Percentiles rank a stretch among this genome's conserved stretches.
These are phyloP conservation scores for Eucalyptus erythrocorys DNA, from an alignment of 345 rosid genomes.

Conservation along the genomic window DNA sequence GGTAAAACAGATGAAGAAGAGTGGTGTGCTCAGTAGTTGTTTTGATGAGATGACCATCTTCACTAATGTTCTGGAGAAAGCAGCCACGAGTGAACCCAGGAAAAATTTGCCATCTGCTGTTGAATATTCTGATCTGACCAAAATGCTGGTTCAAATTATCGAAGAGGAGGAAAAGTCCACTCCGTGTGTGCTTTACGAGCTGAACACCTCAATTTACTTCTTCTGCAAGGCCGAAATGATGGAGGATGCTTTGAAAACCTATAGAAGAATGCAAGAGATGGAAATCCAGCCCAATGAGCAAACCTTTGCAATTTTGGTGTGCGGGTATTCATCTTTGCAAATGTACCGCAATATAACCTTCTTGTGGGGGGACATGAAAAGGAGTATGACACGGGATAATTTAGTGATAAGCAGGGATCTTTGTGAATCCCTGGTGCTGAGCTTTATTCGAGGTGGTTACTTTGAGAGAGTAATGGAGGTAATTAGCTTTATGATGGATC, in stretches of 20 bases:
- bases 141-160: constrained; percentile 27
- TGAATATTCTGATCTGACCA: constrained; percentile 21
- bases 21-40: constrained; percentile 19
- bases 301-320: constrained; percentile 40
- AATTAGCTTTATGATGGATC: constrained; percentile 40
- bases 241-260: constrained; percentile 48
- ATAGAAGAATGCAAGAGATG: constrained; percentile 41
- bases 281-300: constrained; percentile 39
- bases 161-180: constrained; percentile 13
- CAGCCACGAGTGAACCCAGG: constrained; percentile 1
- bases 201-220: constrained; percentile 69
- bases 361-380: constrained; percentile 83
- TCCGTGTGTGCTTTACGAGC: constrained; percentile 26
- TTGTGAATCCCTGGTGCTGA: constrained; percentile 50
- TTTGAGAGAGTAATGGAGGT: constrained; percentile 89
- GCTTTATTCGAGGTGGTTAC: constrained; percentile 76
- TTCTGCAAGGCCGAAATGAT: constrained; percentile 86
- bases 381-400: constrained; percentile 19
- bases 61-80: constrained; percentile 2
- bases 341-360: constrained; percentile 61
- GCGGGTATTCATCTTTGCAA: constrained; percentile 47
- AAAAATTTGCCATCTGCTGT: background rate
- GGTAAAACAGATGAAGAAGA: constrained; percentile 38
- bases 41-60: constrained; percentile 14
- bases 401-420: constrained; percentile 46